Percentiles rank a stretch among this genome's conserved stretches.
phyloP scores from a whole-genome alignment of 805 yeast genomes.

The Tetrapisispora iriomotensis region DNA sequence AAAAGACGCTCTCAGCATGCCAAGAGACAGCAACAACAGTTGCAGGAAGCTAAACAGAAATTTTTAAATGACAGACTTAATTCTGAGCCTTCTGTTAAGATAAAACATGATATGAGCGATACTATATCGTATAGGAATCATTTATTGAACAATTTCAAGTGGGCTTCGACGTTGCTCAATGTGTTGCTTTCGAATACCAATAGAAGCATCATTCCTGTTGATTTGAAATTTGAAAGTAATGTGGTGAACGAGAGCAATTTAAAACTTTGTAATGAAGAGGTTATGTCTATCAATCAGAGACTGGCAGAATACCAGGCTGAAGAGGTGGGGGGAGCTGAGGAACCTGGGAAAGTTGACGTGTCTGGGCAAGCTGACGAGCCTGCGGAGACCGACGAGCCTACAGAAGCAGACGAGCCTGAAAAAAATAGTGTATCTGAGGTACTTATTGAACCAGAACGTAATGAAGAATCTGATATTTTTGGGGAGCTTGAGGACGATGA shows the following conservation, averaged over 20 bases:
- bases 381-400: too few species aligned
- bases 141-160: constrained; percentile 17
- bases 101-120: constrained; percentile 28
- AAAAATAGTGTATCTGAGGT: not conserved
- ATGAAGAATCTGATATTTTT: not conserved
- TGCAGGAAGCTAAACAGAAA: constrained; percentile 12
- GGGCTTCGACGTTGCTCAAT: not conserved
- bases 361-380: not conserved
- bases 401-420: not conserved
- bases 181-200: not conserved
- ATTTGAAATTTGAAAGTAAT: constrained; percentile 1
- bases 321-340: not conserved
- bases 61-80: constrained; percentile 18
- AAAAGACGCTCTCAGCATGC: constrained; percentile 20
- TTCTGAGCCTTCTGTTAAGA: constrained; percentile 20
- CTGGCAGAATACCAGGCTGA: not conserved
- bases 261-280: not conserved
- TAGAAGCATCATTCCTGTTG: not conserved
- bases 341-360: not conserved
- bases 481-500: not conserved
- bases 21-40: constrained; percentile 15
- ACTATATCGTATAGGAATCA: constrained; percentile 24
- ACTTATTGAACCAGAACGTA: not conserved
- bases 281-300: not conserved
- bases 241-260: not conserved